A percentile compares a stretch with the other conserved stretches of the same genome.
phyloP scores from a whole-genome alignment of 805 yeast species.

The Metschnikowia lochheadii region DNA sequence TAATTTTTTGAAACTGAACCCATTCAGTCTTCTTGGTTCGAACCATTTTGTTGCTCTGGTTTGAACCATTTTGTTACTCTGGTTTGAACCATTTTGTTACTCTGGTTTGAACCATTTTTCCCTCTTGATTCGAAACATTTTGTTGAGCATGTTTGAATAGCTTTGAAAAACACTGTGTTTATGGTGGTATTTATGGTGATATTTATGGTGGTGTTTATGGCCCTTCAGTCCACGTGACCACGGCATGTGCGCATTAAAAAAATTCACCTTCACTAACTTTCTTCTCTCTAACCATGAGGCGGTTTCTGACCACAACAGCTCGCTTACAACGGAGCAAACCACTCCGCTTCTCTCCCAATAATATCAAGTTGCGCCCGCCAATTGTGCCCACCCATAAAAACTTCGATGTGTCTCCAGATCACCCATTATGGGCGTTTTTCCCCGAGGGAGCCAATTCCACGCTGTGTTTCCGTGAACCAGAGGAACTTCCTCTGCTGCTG shows the following conservation, averaged over 20 bases:
- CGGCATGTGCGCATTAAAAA: background rate
- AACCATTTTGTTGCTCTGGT: too few species aligned
- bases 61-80: too few species aligned
- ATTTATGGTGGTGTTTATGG: too few species aligned
- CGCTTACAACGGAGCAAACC: slow-evolving; percentile 16
- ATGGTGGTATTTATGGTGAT: too few species aligned
- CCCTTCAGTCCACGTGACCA: background rate
- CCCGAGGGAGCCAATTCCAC: slow-evolving; percentile 46
- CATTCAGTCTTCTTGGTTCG: too few species aligned
- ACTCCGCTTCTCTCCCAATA: slow-evolving; percentile 24
- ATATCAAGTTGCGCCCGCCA: slow-evolving; percentile 66
- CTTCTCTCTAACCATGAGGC: background rate
- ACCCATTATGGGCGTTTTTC: slow-evolving; percentile 95
- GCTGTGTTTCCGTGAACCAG: slow-evolving; percentile 51
- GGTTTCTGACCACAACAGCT: slow-evolving; percentile 10
- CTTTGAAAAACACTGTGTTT: too few species aligned
- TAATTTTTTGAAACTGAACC: too few species aligned
- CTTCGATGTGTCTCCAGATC: slow-evolving; percentile 71
- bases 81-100: too few species aligned
- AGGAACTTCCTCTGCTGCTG: slow-evolving; percentile 50
- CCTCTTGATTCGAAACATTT: too few species aligned
- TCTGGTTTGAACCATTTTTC: too few species aligned
- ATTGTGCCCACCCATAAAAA: slow-evolving; percentile 78
- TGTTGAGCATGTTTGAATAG: too few species aligned
- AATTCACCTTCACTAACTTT: background rate